A percentile compares a stretch with the other conserved stretches of the same genome.
phyloP scores from a whole-genome alignment of 176 grass and related monocot genomes.

The Themeda triandra region DNA sequence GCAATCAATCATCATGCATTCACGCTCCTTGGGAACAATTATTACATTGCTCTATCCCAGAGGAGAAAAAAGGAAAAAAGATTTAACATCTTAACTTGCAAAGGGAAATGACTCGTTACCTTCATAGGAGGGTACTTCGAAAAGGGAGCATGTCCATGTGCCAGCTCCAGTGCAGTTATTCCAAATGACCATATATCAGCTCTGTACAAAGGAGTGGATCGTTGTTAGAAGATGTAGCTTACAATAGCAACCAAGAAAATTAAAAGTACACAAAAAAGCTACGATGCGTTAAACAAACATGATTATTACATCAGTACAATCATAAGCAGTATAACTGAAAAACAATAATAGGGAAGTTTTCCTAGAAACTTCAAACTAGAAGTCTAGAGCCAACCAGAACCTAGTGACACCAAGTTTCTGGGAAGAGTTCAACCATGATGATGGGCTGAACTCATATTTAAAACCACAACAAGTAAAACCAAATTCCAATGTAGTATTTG shows the following conservation, averaged over 20 bases:
- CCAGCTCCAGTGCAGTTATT: constrained; percentile 96
- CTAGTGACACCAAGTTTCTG: no score
- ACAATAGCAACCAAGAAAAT: constrained; percentile 5
- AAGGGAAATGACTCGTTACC: constrained; percentile 15
- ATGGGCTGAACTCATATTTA: neutral
- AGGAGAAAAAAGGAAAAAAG: neutral
- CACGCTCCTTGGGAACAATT: neutral
- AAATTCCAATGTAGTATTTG: neutral
- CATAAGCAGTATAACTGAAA: neutral
- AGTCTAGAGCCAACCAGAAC: neutral
- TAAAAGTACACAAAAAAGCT: neutral
- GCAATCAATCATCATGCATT: neutral
- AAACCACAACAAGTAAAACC: neutral
- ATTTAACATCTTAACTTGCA: neutral
- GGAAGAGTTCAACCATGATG: neutral
- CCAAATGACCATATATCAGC: constrained; percentile 99
- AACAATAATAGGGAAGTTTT: neutral
- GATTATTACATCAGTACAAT: neutral
- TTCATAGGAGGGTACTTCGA: constrained; percentile 99
- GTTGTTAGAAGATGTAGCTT: neutral
- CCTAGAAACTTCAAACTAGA: neutral
- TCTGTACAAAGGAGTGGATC: constrained; percentile 40
- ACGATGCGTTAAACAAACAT: neutral
- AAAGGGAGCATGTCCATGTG: constrained; percentile 97
- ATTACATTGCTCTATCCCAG: neutral